Base-by-base conservation (phyloP, 164 flowering plant species). In the Aristolochia contorta region DNA sequence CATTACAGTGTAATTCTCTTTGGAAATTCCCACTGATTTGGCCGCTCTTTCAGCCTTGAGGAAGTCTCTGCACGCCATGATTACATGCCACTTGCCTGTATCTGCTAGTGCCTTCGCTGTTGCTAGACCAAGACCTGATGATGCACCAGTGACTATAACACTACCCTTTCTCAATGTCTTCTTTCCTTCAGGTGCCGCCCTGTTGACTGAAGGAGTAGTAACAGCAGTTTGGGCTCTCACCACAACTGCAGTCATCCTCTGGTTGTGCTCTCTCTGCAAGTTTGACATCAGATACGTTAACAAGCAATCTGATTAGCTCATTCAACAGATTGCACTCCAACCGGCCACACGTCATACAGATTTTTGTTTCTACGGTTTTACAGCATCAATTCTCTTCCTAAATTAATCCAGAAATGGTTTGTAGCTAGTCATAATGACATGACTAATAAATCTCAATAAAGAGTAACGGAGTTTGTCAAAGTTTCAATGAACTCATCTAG, bases 21-120 rank as follows among this genome's bases (percentile, higher is more conserved):
- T 93, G 52, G 80, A 32, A 21, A 93, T 82, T 59, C 99, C 99
- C 5, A 67, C 91, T 16, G 94, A 73, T 51, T 86, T 87, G 8
- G 97, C 99, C 12, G 97, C 97, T 59, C 86, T 84, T 69, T 90
- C 92, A 6, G 99, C 81, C 80, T 93, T 93, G 63, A 93, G 91
- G 75, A 89, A 93, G 61, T 93, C 90, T 56, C 99, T 78, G 83
- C 97, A 93, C 41, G 92, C 99, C 99, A 93, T 93, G 16, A 79
- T 84, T 10, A 93, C 72, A 15, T 93, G 82, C 97, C 97, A 93
- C 70, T 93, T 85, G 48, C 94, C 99, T 13, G 89, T 75, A 41
- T 86, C 93, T 4, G 91, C 90, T 19, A 90, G 69, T 16, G 96
- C 83, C 70, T 90, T 93, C 10, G 99, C 92, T 12, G 97, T 78